Percentiles rank a stretch among this genome's conserved stretches.
phyloP scores from a whole-genome alignment of 192 early-diverging fungal genomes.

The Mortierella hygrophila region DNA sequence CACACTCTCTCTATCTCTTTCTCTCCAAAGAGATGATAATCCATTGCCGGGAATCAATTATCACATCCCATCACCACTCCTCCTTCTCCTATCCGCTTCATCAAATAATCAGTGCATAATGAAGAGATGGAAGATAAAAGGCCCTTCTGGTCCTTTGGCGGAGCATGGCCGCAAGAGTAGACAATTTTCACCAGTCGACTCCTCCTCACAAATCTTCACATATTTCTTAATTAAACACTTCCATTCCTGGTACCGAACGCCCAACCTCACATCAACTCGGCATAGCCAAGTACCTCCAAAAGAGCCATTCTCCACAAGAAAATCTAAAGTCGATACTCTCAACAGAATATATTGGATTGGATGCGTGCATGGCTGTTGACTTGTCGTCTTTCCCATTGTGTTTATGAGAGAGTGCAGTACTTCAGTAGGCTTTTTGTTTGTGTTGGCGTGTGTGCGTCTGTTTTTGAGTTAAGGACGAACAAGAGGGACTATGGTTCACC shows the following conservation, averaged over 20 bases:
- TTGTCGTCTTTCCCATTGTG: neutral
- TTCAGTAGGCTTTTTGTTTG: too few species aligned
- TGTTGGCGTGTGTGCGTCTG: neutral
- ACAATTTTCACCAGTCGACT: neutral
- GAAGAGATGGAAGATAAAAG: too few species aligned
- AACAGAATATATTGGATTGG: neutral
- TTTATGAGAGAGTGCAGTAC: neutral
- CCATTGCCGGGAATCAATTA: too few species aligned
- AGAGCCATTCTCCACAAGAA: neutral
- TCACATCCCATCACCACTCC: too few species aligned
- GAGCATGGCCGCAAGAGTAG: slow-evolving; percentile 3
- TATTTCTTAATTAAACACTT: neutral
- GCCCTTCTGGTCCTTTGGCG: neutral
- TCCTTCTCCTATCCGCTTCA: too few species aligned
- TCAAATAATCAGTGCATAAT: too few species aligned
- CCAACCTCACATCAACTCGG: neutral
- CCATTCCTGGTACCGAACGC: neutral
- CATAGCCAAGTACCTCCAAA: neutral
- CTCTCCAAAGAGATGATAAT: too few species aligned
- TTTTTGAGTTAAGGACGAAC: neutral
- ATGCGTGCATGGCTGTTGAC: neutral
- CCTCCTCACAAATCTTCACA: neutral
- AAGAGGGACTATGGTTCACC: neutral
- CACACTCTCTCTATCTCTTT: too few species aligned
- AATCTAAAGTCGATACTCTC: neutral